These are phyloP conservation scores for Closterium sp. DNA, from an alignment of 139 green algal species.

Conservation along the genomic window DNA sequence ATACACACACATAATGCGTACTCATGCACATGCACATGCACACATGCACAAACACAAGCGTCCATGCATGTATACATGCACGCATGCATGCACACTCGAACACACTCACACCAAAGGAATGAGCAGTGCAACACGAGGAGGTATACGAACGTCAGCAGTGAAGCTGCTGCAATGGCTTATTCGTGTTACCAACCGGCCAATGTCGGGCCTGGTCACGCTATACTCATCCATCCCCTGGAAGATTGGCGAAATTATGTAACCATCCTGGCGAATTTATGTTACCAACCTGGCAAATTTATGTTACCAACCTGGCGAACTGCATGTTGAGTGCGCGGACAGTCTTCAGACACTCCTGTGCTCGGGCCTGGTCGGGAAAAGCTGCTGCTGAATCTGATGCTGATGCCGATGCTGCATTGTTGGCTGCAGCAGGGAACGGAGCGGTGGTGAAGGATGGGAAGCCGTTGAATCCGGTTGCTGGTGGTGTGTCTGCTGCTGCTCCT, in stretches of 20 bases:
- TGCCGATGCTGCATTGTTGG: not conserved
- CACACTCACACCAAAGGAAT: not conserved
- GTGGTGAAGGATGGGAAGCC: not conserved
- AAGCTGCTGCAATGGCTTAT: too few species aligned
- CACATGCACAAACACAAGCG: not conserved
- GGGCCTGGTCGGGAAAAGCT: not conserved
- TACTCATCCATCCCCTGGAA: not conserved
- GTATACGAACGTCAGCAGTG: too few species aligned
- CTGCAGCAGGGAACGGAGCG: not conserved
- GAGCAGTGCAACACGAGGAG: too few species aligned
- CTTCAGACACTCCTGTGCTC: not conserved
- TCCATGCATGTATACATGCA: too few species aligned
- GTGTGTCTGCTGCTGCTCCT: not conserved
- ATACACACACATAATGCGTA: not conserved
- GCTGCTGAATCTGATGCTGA: not conserved
- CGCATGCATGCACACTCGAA: not conserved
- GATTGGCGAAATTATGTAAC: too few species aligned
- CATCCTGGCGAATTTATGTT: too few species aligned
- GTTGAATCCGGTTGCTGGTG: not conserved
- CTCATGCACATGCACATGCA: not conserved
- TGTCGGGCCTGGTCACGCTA: not conserved
- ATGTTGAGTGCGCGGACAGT: not conserved
- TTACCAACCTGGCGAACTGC: too few species aligned
- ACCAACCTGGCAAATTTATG: too few species aligned
- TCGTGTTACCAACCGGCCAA: too few species aligned